Evolutionary conservation across 495 filamentous ascomycete genomes (phyloP), one percentile per base, ranked within the genome.

Genomic region (Aspergillus campestris): DNA sequence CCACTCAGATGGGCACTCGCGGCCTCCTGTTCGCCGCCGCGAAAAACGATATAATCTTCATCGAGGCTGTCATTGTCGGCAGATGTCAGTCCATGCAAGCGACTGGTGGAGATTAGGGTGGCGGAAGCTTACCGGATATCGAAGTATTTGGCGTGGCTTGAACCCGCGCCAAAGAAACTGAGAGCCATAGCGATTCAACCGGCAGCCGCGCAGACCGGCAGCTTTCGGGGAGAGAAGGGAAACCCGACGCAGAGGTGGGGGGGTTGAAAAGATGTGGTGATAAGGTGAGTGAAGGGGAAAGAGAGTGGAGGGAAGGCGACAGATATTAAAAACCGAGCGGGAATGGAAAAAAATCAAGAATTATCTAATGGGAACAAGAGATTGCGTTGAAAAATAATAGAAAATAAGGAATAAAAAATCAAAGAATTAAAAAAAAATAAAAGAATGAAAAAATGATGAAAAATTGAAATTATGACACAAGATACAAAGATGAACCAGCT

Each of bases 41-140:
- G 83, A 34, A 94, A 81, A 9, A 92, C 78, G 43, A 91, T 74
- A 34, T 89, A 82, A 48, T 87, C 82, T 48, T 86, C 79, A 14
- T 90, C 84, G 44, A 89, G 76, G 14, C 88, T 94, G 52, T 45
- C 8, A 28, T 24, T n/a, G 34, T 30, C 35, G 14, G 38, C 37
- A 44, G 34, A 31, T 13, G 31, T 14, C 7, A 34, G 18, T 24
- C 18, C 1, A 24, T 24, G 18, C 18, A 24, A 2, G 18, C 18
- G 18, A 24, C 18, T 24, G 18, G 18, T 24, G 18, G 18, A 24
- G 18, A 24, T n/a, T 44, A 37, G 41, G 34, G 44, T 30, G n/a
- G 27, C 32, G 14, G 35, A 48, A 50, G 62, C 61, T 55, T 51
- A 78, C 74, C 74, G 68, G 54, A 77, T 75, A 57, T 78, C 73